phyloP scores from a whole-genome alignment of 768 basidiomycete genomes.

The Lepiota brunneoincarnata region DNA sequence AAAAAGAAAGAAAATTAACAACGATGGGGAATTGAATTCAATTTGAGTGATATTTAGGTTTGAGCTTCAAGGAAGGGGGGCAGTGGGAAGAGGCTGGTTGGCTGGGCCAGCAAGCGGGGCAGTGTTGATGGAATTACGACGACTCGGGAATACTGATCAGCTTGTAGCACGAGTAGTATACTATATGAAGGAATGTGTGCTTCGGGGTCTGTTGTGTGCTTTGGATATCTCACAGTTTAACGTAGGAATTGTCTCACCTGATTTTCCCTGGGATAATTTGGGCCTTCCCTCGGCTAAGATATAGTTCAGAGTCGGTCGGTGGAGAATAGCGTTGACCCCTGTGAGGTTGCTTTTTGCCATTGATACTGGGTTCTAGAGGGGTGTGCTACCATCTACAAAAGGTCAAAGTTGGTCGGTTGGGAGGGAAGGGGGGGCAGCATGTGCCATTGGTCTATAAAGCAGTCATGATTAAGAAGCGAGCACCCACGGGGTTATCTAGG shows the following conservation, averaged over 20 bases:
- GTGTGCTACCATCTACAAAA: too few species aligned
- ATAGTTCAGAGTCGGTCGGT: not conserved
- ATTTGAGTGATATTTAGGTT: too few species aligned
- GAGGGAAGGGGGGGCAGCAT: not conserved
- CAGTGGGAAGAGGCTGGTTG: too few species aligned
- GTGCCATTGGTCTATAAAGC: not conserved
- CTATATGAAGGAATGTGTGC: not conserved
- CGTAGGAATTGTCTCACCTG: not conserved
- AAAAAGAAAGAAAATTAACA: too few species aligned
- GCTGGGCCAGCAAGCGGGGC: not conserved
- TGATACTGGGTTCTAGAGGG: too few species aligned
- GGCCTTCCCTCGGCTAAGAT: not conserved
- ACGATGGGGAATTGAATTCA: too few species aligned
- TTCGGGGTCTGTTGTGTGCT: not conserved
- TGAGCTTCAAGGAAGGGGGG: too few species aligned
- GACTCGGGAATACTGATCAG: not conserved
- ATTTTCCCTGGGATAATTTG: not conserved
- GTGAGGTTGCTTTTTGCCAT: too few species aligned
- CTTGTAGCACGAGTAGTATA: not conserved
- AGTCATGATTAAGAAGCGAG: not conserved
- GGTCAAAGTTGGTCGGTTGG: too few species aligned
- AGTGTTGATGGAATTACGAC: not conserved
- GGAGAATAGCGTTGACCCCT: not conserved
- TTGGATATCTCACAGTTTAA: not conserved
- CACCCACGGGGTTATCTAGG: not conserved